These are phyloP conservation scores for Debaryomyces sp. DNA, from an alignment of 1,139 yeast genomes.

Conservation along the genomic window DNA sequence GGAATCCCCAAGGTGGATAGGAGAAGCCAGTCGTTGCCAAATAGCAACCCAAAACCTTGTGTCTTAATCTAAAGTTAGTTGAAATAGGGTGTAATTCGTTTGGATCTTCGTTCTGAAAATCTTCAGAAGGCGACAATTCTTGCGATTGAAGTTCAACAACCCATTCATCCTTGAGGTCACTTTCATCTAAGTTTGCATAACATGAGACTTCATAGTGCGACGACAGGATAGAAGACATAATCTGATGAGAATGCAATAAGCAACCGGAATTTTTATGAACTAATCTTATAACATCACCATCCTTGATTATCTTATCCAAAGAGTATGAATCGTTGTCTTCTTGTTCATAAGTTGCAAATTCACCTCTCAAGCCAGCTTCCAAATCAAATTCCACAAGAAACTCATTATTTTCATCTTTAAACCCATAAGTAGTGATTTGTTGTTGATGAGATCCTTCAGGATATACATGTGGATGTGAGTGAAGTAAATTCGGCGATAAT, in stretches of 20 bases:
- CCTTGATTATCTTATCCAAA: constrained; percentile 24
- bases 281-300: constrained; percentile 61
- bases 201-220: constrained; percentile 67
- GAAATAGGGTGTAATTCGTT: constrained; percentile 65
- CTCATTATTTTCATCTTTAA: constrained; percentile 68
- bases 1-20: constrained; percentile 81
- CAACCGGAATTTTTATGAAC: constrained; percentile 54
- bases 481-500: constrained; percentile 66
- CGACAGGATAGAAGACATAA: constrained; percentile 57
- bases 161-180: constrained; percentile 76
- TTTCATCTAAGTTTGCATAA: constrained; percentile 56
- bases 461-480: constrained; percentile 67
- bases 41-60: constrained; percentile 68
- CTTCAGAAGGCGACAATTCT: constrained; percentile 50
- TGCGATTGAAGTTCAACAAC: constrained; percentile 64
- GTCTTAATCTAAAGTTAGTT: constrained; percentile 66
- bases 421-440: constrained; percentile 77
- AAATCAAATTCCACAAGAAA: constrained; percentile 56
- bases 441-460: constrained; percentile 78
- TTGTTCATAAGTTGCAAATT: constrained; percentile 34
- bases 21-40: constrained; percentile 71
- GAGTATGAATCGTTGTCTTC: constrained; percentile 28
- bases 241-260: constrained; percentile 64
- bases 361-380: constrained; percentile 24
- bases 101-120: constrained; percentile 43